Evolutionary conservation across 2,329 filamentous ascomycete species (phyloP), one percentile per base, ranked within the genome.

Genomic region (Trichothecium sympodiale): DNA sequence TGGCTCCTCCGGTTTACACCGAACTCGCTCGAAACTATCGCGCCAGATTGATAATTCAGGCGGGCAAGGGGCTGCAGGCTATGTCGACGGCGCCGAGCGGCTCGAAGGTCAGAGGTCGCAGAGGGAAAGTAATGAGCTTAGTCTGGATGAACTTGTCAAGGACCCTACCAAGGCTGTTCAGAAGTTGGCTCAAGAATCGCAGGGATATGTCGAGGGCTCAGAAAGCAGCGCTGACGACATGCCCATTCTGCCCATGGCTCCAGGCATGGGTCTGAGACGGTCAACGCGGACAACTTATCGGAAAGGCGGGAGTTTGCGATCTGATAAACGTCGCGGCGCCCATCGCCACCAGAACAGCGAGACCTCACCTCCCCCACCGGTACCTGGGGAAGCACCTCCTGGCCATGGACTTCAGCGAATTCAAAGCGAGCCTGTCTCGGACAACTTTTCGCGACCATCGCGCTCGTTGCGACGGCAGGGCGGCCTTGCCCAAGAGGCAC

Each of bases 1-100:
- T 10, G 29, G 37, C 3, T 10, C 27, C 10, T 33, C 23, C 29
- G 8, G 31, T 5, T 55, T 96, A 43, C 72, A 79, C 46, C 75
- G 91, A 48, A 94, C 94, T 59, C 94, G 91, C 59, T 96, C 89
- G 0, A 95, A 94, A 84, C 68, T 98, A 5, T 96, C 89, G 5
- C 75, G 82, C 39, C 88, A 96, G 55, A 83, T 98, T 40, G 83
- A 94, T 46, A 83, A 75, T 44, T 75, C 77, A 4, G 69, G 70
- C 8, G 70, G 71, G 1, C 61, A 61, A 40, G 67, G 62, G 17
- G 67, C 61, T 14, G 69, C 75, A 27, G 78, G 76, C 28, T 93
- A 91, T 53, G 69, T 81, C 42, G 87, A 95, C 61, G 88, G 86
- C 15, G 83, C 86, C 13, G 88, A 94, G 40, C 71, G 77, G 42